Evolutionary conservation across 352 stramenopile genomes (phyloP).

Genomic region (Peronospora tabacina): DNA sequence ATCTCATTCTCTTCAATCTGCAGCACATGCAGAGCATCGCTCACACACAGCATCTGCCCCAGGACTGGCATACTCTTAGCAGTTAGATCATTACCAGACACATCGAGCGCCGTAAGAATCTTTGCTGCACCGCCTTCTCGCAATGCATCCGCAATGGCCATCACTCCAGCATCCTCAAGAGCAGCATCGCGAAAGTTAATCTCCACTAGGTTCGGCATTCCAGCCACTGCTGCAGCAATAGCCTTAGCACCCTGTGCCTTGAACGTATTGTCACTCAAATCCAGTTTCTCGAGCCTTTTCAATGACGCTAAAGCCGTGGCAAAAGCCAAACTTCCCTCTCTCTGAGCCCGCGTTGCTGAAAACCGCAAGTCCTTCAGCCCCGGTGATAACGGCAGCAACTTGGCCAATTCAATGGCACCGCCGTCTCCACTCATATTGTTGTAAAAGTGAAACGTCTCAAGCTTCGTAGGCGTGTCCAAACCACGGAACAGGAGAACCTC

Average conservation of each 20-base stretch:
- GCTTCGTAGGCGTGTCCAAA: conserved; percentile 57
- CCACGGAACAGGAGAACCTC: conserved; percentile 83
- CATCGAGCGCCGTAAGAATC: conserved; percentile 71
- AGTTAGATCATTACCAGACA: conserved; percentile 92
- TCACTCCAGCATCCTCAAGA: conserved; percentile 86
- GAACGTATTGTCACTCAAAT: conserved; percentile 94
- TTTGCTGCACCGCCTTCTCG: conserved; percentile 26
- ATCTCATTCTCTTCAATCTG: conserved; percentile 93
- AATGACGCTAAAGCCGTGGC: conserved; percentile 68
- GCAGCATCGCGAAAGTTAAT: conserved; percentile 89
- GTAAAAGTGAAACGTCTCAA: conserved; percentile 93
- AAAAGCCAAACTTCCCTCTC: conserved; percentile 82
- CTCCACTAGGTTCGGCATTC: conserved; percentile 62
- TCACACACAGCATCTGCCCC: conserved; percentile 35
- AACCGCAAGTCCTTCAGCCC: conserved; percentile 88
- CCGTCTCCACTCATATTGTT: conserved; percentile 96
- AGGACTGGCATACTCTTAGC: conserved; percentile 47
- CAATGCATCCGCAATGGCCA: conserved; percentile 75
- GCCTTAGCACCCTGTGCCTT: conserved; percentile 71
- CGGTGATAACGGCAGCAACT: conserved; percentile 82
- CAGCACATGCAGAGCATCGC: conserved; percentile 67
- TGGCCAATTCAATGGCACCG: conserved; percentile 82
- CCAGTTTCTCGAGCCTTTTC: conserved; percentile 72
- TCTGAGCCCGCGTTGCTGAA: conserved; percentile 87
- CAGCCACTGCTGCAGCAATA: conserved; percentile 79